Percentiles rank a stretch among this genome's conserved stretches.
Conservation (phyloP, 2,329 filamentous ascomycete species). For the Fusarium torulosum region DNA sequence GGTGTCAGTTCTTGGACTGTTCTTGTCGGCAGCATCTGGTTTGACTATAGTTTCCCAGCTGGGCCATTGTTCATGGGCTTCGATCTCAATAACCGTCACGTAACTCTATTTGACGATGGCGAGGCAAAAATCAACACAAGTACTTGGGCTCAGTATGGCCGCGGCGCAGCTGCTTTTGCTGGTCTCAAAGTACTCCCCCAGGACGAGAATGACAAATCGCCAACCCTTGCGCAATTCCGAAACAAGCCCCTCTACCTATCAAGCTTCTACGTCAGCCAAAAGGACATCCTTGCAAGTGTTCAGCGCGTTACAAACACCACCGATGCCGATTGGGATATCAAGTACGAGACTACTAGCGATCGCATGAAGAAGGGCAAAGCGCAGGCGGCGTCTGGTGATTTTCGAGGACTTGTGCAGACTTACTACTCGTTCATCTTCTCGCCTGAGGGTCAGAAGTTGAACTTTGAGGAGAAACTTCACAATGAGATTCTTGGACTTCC, state of each 20-base stretch:
- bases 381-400: not conserved
- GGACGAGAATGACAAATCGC: not conserved
- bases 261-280: conserved; percentile 71
- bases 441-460: not conserved
- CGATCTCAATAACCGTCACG: conserved; percentile 58
- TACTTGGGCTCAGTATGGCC: conserved; percentile 12
- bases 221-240: conserved; percentile 54
- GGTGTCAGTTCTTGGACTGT: conserved; percentile 21
- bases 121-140: conserved; percentile 9
- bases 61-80: conserved; percentile 55
- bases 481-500: not conserved
- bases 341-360: conserved; percentile 58
- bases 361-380: conserved; percentile 21
- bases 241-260: conserved; percentile 65
- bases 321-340: conserved; percentile 72
- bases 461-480: conserved; percentile 1
- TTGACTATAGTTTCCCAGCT: conserved; percentile 14
- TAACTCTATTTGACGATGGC: conserved; percentile 34
- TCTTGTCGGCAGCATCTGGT: conserved; percentile 26
- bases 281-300: conserved; percentile 73
- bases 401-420: conserved; percentile 1
- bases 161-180: conserved; percentile 7
- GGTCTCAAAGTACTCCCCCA: conserved; percentile 4
- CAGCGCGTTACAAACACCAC: conserved; percentile 68
- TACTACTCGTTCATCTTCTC: conserved; percentile 19